Base-by-base conservation (phyloP, 371 early-diverging fungal species). In the Synchytrium microbalum region DNA sequence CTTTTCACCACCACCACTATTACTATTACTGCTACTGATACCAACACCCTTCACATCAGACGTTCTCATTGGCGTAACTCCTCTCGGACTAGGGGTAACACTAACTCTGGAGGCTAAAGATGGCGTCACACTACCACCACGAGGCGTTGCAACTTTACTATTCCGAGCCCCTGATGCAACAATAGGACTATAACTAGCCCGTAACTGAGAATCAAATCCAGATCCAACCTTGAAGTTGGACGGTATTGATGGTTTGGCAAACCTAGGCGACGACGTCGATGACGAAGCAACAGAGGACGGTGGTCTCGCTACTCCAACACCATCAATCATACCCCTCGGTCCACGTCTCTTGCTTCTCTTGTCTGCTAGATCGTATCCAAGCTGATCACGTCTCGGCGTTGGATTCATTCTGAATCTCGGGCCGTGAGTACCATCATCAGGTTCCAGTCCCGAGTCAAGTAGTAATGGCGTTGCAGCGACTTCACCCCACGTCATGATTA, bases 401-500 rank as follows among this genome's bases (percentile, higher is more conserved):
- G 81, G 77, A 3, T 87, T 86, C 31, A 89, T 68, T 27, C 79
- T 75, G 61, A 87, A 89, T 32, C 71, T 78, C 3, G 83, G 84
- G 0, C 64, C 65, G 23, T 16, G 68, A 54, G 27, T 65, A 25
- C 69, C 60, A 25, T 25, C 56, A 46, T 32, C 29, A 63, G 63
- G 63, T 14, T 67, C 68, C 19, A 38, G 46, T 2, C 27, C 61
- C 3, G 64, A 60, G 60, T 78, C 78, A 14, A 74, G 59, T 53
- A 78, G 64, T 29, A 76, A 23, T 0, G 76, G 76, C 5, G 76
- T 76, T 2, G 72, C 72, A 23, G 75, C 79, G 31, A 78, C 72
- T 62, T 68, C 66, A n/a, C 79, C 79, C 92, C 92, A 92, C 1
- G 92, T 92, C 88, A 92, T 85, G 51, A 88, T 65, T 19, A 78